These are phyloP conservation scores for Claviceps sp. DNA, from an alignment of 2,329 filamentous ascomycete genomes.

Conservation along the genomic window DNA sequence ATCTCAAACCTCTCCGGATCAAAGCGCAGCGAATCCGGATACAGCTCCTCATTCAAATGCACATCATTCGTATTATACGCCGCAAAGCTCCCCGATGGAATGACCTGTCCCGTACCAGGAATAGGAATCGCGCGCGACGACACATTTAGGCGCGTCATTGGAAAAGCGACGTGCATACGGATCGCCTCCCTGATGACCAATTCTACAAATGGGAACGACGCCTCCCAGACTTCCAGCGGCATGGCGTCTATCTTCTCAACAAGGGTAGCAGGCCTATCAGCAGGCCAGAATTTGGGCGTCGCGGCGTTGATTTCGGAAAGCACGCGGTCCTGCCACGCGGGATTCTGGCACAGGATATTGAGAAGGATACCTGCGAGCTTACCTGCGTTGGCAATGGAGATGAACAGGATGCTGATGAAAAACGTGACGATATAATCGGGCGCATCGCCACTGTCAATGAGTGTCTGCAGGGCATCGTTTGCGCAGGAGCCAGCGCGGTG, in stretches of 20 bases:
- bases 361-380: neutral
- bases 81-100: slow-evolving; percentile 11
- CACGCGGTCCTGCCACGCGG: neutral
- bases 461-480: neutral
- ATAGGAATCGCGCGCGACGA: neutral
- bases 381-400: neutral
- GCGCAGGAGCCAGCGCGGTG: too few species aligned
- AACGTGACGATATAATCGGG: neutral
- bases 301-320: neutral
- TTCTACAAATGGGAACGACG: slow-evolving; percentile 7
- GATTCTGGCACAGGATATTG: neutral
- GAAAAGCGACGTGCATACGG: slow-evolving; percentile 8
- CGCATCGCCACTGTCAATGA: neutral
- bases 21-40: slow-evolving; percentile 8
- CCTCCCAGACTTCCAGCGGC: slow-evolving; percentile 7
- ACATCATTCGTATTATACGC: slow-evolving; percentile 12
- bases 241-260: slow-evolving; percentile 7
- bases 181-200: slow-evolving; percentile 8
- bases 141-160: neutral
- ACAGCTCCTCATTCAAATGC: slow-evolving; percentile 12
- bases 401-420: neutral
- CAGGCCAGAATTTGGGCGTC: neutral
- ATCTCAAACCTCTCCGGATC: slow-evolving; percentile 10
- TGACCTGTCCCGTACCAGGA: slow-evolving; percentile 9
- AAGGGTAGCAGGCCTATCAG: neutral